Base-by-base conservation (phyloP, 2,329 filamentous ascomycete species). In the Amylocarpus encephaloides region DNA sequence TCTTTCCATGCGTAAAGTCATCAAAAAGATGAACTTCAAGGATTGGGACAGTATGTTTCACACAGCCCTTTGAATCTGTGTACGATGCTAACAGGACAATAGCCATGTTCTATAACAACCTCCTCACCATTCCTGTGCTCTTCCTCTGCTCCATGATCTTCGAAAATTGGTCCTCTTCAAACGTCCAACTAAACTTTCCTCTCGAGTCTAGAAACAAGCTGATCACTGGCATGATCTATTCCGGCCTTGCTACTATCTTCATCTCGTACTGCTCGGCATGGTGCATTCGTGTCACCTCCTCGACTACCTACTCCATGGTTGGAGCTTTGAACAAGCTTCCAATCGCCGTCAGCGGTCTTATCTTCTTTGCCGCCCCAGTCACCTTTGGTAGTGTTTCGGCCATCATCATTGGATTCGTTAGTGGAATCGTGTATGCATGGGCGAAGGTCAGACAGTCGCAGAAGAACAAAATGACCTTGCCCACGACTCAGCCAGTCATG, bases 91-190 rank as follows among this genome's bases (percentile, higher is more conserved):
- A 71, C 65, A 39, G 7, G 38, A 34, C 49, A 43, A 58, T 35
- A 97, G 92, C 91, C 66, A 98, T 97, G 93, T 97, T 93, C 75
- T 98, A 98, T 78, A 98, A 98, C 81, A 97, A 98, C 72, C 80
- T 97, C 43, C 82, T 98, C 59, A 95, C 91, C 50, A 95, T 98
- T 57, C 93, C 93, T 26, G 85, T 97, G 63, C 82, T 98, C 46
- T 70, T 97, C 51, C 68, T 89, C 62, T 83, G 84, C 68, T 94
- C 92, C 32, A 73, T 96, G 47, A 63, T 95, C 57, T 74, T 86
- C 59, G 93, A 98, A 69, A 88, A 97, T 73, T 98, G 93, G 93
- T 95, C 91, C 6, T 74, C 80, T 45, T 77, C 77, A 54, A 98
- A 98, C 72, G 73, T 98, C 61, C 71, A 74, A 60, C 82, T 78